Evolutionary conservation across 768 basidiomycete genomes (phyloP), one percentile per base, ranked within the genome.

Genomic region (Termitomyces sp.): DNA sequence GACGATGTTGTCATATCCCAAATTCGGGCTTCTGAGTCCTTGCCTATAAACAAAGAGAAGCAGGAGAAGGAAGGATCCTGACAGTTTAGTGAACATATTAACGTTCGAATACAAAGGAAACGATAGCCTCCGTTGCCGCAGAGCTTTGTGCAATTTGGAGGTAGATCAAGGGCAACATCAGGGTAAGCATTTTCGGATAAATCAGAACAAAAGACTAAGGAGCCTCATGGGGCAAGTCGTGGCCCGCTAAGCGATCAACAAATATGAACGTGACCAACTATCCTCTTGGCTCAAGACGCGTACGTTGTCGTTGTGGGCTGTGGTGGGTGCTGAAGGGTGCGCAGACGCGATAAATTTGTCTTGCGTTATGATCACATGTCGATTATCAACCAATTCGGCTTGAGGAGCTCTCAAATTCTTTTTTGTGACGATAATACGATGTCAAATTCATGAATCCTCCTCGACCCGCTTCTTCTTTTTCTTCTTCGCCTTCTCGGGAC

Each of bases 381-480:
- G 24, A 26, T 17, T 15, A 15, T 15, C 6, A 14, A 24, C 7
- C 4, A 44, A 6, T 8, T 9, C 22, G 28, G 21, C 3, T 42
- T 11, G 26, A 45, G 8, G 26, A 44, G 14, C 24, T 45, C 26
- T 48, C 22, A 35, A 7, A 48, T 9, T 48, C n/a, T 32, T 32
- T 19, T 19, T 12, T 4, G 21, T 5, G 38, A 22, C 21, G 8
- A 28, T 24, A 26, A 30, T 42, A 34, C 11, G 35, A 14, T n/a
- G 11, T 19, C n/a, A 30, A 21, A 12, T 41, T 47, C n/a, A 53
- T 14, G 40, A 47, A 52, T 54, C 63, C 14, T 60, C 55, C 45
- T 57, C 62, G 40, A 60, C 63, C 44, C 63, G 66, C 53, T 66
- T 66, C 60, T 66, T 67, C 60, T 66, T 65, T 58, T 68, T 71